Conservation (phyloP, 345 rosid species). For the Populus euphratica region DNA sequence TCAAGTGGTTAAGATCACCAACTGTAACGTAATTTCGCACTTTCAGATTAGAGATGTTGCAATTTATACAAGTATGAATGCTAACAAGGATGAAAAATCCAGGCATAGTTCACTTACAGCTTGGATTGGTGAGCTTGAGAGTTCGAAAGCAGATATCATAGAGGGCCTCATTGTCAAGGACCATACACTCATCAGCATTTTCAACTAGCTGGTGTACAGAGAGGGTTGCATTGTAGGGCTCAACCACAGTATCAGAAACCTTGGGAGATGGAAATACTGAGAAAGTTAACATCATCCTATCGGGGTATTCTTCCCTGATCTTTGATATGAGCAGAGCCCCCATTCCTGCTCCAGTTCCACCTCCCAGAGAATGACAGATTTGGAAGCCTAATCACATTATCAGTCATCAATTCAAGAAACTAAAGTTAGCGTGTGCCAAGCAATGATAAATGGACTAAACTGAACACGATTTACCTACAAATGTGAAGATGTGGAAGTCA, state of each 20-base stretch:
- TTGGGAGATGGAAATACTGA: conserved; percentile 61
- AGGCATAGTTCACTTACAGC: conserved; percentile 34
- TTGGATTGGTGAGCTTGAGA: conserved; percentile 58
- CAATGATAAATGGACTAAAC: not conserved
- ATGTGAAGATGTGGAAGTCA: not conserved
- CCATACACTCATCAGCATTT: conserved; percentile 66
- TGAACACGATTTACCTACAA: not conserved
- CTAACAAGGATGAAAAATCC: not conserved
- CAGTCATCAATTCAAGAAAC: not conserved
- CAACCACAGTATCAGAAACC: conserved; percentile 63
- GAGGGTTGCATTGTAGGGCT: conserved; percentile 58
- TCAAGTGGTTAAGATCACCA: conserved; percentile 82
- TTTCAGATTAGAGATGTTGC: not conserved
- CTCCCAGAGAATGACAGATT: conserved; percentile 59
- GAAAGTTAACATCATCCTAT: conserved; percentile 59
- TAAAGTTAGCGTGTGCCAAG: not conserved
- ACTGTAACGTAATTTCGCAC: conserved; percentile 27
- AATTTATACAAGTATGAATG: too few species aligned
- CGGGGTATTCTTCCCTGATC: conserved; percentile 61
- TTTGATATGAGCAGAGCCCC: conserved; percentile 57
- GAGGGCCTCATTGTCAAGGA: conserved; percentile 60
- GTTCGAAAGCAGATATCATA: conserved; percentile 62
- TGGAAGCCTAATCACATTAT: conserved; percentile 41
- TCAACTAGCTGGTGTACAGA: conserved; percentile 64
- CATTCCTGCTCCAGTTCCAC: conserved; percentile 65